phyloP scores from a whole-genome alignment of 768 basidiomycete genomes.

The Tubosaeta brunneosetosa region DNA sequence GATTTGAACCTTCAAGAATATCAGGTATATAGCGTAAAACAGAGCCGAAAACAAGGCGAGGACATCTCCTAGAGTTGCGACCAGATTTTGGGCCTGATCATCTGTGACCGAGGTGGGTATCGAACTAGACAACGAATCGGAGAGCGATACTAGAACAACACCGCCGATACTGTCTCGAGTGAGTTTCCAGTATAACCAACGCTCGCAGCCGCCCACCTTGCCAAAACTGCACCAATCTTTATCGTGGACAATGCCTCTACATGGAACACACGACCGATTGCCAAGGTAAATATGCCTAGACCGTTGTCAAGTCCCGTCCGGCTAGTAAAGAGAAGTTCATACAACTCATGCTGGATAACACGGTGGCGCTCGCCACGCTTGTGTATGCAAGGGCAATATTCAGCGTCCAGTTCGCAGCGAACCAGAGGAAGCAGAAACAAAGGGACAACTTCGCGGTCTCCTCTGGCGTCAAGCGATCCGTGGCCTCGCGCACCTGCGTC shows the following conservation, averaged over 20 bases:
- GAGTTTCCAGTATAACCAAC: constrained; percentile 1
- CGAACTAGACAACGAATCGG: constrained; percentile 52
- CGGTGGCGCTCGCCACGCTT: constrained; percentile 90
- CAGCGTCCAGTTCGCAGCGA: constrained; percentile 88
- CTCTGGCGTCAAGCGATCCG: constrained; percentile 45
- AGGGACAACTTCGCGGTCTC: constrained; percentile 80
- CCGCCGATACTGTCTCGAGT: constrained; percentile 55
- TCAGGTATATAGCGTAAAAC: constrained; percentile 86
- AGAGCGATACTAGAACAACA: constrained; percentile 82
- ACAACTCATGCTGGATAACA: constrained; percentile 89
- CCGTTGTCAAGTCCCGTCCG: not conserved
- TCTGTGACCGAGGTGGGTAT: constrained; percentile 11
- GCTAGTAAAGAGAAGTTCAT: constrained; percentile 19
- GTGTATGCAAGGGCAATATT: constrained; percentile 84
- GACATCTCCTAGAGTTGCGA: constrained; percentile 60
- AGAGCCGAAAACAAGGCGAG: constrained; percentile 84
- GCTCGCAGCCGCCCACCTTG: constrained; percentile 50
- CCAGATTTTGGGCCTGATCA: constrained; percentile 15
- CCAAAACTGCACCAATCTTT: constrained; percentile 73
- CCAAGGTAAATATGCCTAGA: constrained; percentile 89
- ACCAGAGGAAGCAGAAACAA: constrained; percentile 87
- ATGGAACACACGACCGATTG: constrained; percentile 71
- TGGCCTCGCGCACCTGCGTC: constrained; percentile 12
- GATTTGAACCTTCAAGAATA: constrained; percentile 84
- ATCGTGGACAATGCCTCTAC: constrained; percentile 72